A percentile compares a stretch with the other conserved stretches of the same genome.
These are phyloP conservation scores for Leccinum disarticulatum DNA, from an alignment of 768 basidiomycete species.

Conservation along the genomic window DNA sequence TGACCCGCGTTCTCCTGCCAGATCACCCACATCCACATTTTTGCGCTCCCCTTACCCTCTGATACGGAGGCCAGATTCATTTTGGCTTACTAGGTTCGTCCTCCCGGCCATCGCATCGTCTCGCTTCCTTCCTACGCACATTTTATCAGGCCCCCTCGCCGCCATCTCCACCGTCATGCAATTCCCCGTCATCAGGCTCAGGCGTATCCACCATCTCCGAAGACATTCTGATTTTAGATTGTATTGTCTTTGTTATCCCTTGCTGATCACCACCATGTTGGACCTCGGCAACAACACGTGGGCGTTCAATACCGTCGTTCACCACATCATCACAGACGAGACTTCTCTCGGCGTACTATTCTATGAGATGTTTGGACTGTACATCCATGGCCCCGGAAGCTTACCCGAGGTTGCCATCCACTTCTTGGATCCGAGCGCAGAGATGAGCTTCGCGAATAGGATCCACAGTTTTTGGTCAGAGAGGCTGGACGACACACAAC, in stretches of 20 bases:
- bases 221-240: conserved; percentile 26
- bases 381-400: conserved; percentile 26
- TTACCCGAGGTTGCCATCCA: conserved; percentile 23
- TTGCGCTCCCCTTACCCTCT: too few relatives aligned
- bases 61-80: too few relatives aligned
- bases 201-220: too few relatives aligned
- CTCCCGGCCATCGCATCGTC: too few relatives aligned
- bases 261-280: conserved; percentile 30
- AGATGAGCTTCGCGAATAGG: conserved; percentile 23
- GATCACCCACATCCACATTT: too few relatives aligned
- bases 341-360: conserved; percentile 29
- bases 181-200: too few relatives aligned
- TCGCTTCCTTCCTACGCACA: too few relatives aligned
- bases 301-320: conserved; percentile 31
- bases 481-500: conserved; percentile 17
- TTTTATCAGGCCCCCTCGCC: too few relatives aligned
- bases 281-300: conserved; percentile 19
- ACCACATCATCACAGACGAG: conserved; percentile 33
- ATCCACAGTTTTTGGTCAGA: conserved; percentile 29
- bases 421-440: conserved; percentile 27
- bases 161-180: too few relatives aligned
- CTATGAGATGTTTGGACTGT: conserved; percentile 29
- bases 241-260: conserved; percentile 19
- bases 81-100: too few relatives aligned
- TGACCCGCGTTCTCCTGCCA: too few relatives aligned